Evolutionary conservation across 192 early-diverging fungal species (phyloP), one percentile per base, ranked within the genome.

Genomic region (Chytriomyces sp.): DNA sequence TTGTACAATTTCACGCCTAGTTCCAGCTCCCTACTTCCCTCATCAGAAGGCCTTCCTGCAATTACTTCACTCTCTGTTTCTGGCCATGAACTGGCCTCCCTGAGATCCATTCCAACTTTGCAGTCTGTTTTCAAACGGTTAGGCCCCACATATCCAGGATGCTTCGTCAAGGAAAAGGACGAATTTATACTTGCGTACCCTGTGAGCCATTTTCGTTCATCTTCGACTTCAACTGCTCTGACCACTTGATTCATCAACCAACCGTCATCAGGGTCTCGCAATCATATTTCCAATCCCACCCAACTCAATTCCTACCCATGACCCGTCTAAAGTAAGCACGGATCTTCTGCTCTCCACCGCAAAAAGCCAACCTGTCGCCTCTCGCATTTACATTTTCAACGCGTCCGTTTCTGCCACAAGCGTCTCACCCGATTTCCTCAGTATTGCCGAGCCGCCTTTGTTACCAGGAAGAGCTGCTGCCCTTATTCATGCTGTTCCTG

Each of bases 381-480:
- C 71, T 10, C 53, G 71, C 28, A 60, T 73, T 60, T 73, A 73
- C 44, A 9, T 73, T n/a, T 73, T 73, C 60, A 63, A 73, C 53
- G 43, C 71, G 9, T 10, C 57, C 9, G 61, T 44, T 45, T 62
- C 53, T 10, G 8, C n/a, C 8, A 60, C 53, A 6, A 6, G 8
- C 16, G n/a, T 73, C n/a, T 47, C 71, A 43, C n/a, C 7, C 9
- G 59, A 73, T 7, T 9, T 45, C 20, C 44, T 73, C 35, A 62
- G 18, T 8, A 8, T 20, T 7, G 61, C 71, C 8, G 23, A 16
- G 7, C 60, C 71, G 10, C 50, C 45, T 7, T 16, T 61, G 10
- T 28, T 73, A 23, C 16, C n/a, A 8, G 6, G 59, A 10, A 5
- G 71, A 7, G 24, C 53, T 8, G 11, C 18, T 10, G 69, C 69